Base-by-base conservation (phyloP, 306 rosid genomes). In the Vigna hirtella region DNA sequence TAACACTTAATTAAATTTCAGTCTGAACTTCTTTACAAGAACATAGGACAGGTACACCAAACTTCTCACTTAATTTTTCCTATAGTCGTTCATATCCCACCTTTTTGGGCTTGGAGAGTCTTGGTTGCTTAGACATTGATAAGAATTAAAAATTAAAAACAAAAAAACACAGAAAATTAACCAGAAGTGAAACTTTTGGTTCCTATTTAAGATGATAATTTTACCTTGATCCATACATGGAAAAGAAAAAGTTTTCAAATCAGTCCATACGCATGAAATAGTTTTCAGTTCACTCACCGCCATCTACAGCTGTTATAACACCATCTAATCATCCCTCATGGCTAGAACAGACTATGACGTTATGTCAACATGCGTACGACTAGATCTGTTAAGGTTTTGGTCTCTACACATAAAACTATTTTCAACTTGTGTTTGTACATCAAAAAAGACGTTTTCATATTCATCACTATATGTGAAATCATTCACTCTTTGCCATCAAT, bases 11-110 rank as follows among this genome's bases (percentile, higher is more conserved):
- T 17, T 59, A 26, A 34, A 36, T 65, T 30, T 42, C 4, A 7
- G 66, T 20, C 11, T 17, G 75, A 76, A 47, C 36, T 51, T 49
- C 42, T 58, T 47, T 11, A 10, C 63, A 43, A 59, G 15, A 70
- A 67, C 69, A 40, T 36, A 52, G 58, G 45, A 78, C 51, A 72
- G 49, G 58, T 6, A 51, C 20, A 67, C 58, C 48, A 12, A 73
- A 49, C 24, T 32, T 32, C 49, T 77, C 15, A 6, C 36, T 55
- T 36, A 38, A 36, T 28, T 57, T 57, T 77, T 70, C 16, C 47
- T 43, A 58, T 18, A 78, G 12, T 14, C 40, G 65, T 28, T 73
- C 52, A 65, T 42, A 17, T 30, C 28, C 28, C 18, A 20, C 36
- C 20, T 56, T 76, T 71, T 66, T 28, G 16, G n/a, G 43, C 66